phyloP scores from a whole-genome alignment of 2,329 filamentous ascomycete genomes.

The Colletotrichum musicola region DNA sequence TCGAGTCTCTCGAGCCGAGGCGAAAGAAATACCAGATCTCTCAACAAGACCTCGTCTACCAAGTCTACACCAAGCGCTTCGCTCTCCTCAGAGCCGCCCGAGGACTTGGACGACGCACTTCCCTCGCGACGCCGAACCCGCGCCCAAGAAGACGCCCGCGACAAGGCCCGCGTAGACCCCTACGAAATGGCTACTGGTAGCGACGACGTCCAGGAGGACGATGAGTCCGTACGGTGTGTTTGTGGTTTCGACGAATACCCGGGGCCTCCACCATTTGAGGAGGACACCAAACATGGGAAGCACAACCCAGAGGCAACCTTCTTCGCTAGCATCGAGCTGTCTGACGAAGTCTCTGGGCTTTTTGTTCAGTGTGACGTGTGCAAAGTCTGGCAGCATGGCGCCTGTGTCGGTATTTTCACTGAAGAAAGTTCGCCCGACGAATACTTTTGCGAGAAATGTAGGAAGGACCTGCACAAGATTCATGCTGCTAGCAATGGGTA shows the following conservation, averaged over 20 bases:
- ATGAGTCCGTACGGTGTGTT: conserved; percentile 95
- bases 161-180: conserved; percentile 59
- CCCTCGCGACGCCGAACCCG: conserved; percentile 85
- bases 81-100: conserved; percentile 76
- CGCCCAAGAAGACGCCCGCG: conserved; percentile 72
- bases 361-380: conserved; percentile 98
- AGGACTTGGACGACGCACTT: conserved; percentile 77
- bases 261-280: conserved; percentile 77
- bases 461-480: conserved; percentile 90
- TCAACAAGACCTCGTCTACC: conserved; percentile 79
- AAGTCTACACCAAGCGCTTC: conserved; percentile 82
- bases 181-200: conserved; percentile 71
- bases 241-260: conserved; percentile 97
- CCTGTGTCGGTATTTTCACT: conserved; percentile 96
- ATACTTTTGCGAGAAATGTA: conserved; percentile 97
- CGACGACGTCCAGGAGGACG: conserved; percentile 83
- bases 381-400: conserved; percentile 99
- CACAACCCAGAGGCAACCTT: conserved; percentile 69
- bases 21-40: conserved; percentile 79
- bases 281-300: conserved; percentile 65
- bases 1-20: conserved; percentile 81
- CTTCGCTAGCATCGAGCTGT: conserved; percentile 72
- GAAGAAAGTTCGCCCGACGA: conserved; percentile 94
- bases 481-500: conserved; percentile 87
- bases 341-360: conserved; percentile 91